Evolutionary conservation across 352 stramenopile species (phyloP), one percentile per base, ranked within the genome.

Genomic region (Phytophthora capsici): DNA sequence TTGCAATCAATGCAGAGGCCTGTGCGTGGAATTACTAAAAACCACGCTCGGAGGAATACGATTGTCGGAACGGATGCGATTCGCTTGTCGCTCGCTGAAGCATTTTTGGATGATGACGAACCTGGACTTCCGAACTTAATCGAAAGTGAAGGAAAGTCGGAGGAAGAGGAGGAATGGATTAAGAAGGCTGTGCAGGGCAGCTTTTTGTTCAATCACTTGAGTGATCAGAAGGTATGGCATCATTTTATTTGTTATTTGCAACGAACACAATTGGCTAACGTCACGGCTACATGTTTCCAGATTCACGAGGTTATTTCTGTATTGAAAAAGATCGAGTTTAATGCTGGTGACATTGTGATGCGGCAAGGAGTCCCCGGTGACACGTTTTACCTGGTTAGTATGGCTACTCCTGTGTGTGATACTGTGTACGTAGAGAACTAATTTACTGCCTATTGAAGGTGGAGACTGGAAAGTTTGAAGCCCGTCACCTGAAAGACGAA

Each of bases 141-240:
- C 43, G 78, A 82, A 43, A 64, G 51, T 16, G 56, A 74, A 17
- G 61, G 73, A 1, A 97, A 97, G 57, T 89, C 85, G 0, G 79
- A 90, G 19, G 85, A 82, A 57, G 90, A 97, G 44, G 73, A 93
- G 40, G 75, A 86, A 40, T 86, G 77, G 76, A 96, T 98, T 59
- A 90, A 91, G 53, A 80, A 92, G 12, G 94, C 89, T 23, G 91
- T 98, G 20, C 71, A 96, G 26, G 85, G 78, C 40, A 98, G 95
- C 77, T 98, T 98, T 71, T 45, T 98, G 40, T 98, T 98, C 60
- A 91, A 95, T 49, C 90, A 98, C 45, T 71, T 98, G 22, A 96
- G 81, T 38, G 82, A 93, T 10, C 80, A 93, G 63, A 94, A 96
- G 84, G 85, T 94, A 37, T 40, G 52, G 14, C 16, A 20, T 20